Evolutionary conservation across 345 rosid species (phyloP), one percentile per base, ranked within the genome.

Genomic region (Hypericum perforatum): DNA sequence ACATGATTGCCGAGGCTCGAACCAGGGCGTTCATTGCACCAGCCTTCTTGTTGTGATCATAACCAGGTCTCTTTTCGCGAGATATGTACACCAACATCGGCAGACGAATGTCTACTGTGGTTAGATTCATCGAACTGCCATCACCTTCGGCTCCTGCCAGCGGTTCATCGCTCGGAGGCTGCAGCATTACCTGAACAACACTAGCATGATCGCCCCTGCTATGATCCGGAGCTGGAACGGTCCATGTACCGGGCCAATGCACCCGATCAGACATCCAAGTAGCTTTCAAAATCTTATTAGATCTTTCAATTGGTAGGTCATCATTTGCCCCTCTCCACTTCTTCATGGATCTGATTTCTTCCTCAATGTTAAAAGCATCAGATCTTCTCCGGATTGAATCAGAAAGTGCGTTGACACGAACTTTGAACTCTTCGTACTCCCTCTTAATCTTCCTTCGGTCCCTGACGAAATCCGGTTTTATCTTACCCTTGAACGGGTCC

Each of bases 21-120:
- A 85, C 95, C 47, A 89, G 70, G 0, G 89, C 95, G 48, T 89
- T 85, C 97, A 89, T 89, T 9, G 97, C 92, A 45, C 97, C 95
- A 11, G 95, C 97, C 63, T 89, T 89, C 66, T 89, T 89, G 74
- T 82, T 81, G 66, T 89, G 97, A 37, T 89, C 95, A 64, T 81
- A 89, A 16, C 97, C 92, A 53, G 87, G 84, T 13, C 91, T 76
- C 76, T 85, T 89, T 59, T 89, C 91, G 0, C 89, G 86, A 66
- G 89, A 81, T 57, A 83, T 70, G 52, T 89, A 89, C 49, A 81
- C 92, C 69, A 89, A 63, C 84, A 82, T 76, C 7, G 97, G 92
- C 54, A 85, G 82, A 45, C 95, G 91, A 54, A 74, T 62, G 69
- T 89, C 95, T 12, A 85, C 76, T 58, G 70, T 92, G 48, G 76